Percentiles rank a stretch among this genome's conserved stretches.
Conservation (phyloP, 352 stramenopile species). For the Phytophthora melonis region DNA sequence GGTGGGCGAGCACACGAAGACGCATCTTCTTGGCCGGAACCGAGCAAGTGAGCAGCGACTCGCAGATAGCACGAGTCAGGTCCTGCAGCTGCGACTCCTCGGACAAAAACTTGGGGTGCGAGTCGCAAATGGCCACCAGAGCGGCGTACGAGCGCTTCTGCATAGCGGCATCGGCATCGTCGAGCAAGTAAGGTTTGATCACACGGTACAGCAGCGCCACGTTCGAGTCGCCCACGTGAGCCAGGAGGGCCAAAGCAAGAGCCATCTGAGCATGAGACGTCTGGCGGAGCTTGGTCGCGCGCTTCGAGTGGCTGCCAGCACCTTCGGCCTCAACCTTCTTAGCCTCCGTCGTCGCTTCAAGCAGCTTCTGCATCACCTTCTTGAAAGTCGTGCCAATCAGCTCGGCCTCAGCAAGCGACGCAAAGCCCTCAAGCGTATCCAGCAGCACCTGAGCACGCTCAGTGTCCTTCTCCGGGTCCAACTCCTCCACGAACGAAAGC, state of each 20-base stretch:
- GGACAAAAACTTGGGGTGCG: slow-evolving; percentile 82
- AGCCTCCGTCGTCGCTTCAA: slow-evolving; percentile 84
- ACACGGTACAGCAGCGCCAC: slow-evolving; percentile 88
- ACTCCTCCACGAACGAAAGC: slow-evolving; percentile 85
- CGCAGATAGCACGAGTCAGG: slow-evolving; percentile 94
- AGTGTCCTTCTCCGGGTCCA: slow-evolving; percentile 80
- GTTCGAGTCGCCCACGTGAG: slow-evolving; percentile 81
- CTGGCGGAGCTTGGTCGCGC: slow-evolving; percentile 64
- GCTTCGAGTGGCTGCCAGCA: slow-evolving; percentile 50
- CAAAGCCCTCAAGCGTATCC: slow-evolving; percentile 87
- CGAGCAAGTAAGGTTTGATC: slow-evolving; percentile 89
- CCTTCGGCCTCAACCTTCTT: slow-evolving; percentile 67
- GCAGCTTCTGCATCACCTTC: slow-evolving; percentile 91
- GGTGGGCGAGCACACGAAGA: slow-evolving; percentile 89
- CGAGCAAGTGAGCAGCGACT: slow-evolving; percentile 95
- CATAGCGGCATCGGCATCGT: slow-evolving; percentile 87
- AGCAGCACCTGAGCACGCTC: slow-evolving; percentile 76
- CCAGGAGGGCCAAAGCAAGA: slow-evolving; percentile 79
- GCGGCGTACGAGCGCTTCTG: slow-evolving; percentile 91
- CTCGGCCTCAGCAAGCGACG: slow-evolving; percentile 69
- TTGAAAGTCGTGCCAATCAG: slow-evolving; percentile 84
- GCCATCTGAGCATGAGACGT: slow-evolving; percentile 81
- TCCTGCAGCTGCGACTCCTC: slow-evolving; percentile 89
- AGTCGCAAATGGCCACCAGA: slow-evolving; percentile 88
- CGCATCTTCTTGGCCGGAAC: slow-evolving; percentile 96